phyloP scores from a whole-genome alignment of 129 eudicot genomes.

The Rutidosis leptorrhynchoides region DNA sequence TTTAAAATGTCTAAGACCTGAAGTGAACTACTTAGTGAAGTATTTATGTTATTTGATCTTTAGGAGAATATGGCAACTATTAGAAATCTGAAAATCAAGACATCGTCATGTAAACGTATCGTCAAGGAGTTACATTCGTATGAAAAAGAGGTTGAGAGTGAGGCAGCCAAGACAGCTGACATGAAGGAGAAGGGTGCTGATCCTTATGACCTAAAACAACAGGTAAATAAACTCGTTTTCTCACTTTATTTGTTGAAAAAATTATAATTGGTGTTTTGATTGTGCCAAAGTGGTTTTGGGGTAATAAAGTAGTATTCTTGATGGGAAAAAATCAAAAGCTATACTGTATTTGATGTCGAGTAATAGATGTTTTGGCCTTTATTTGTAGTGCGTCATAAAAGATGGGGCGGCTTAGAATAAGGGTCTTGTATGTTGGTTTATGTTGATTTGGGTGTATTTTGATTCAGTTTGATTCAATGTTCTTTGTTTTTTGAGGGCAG shows the following conservation, averaged over 20 bases:
- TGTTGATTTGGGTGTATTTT: too few species aligned
- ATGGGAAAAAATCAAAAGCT: too few species aligned
- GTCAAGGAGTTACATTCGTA: conserved; percentile 83
- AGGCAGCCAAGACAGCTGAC: conserved; percentile 84
- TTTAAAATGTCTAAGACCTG: neutral
- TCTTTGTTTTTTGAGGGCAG: too few species aligned
- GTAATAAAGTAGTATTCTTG: neutral
- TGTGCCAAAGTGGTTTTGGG: conserved; percentile 10
- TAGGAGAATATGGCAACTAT: conserved; percentile 56
- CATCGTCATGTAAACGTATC: conserved; percentile 83
- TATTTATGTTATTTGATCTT: neutral
- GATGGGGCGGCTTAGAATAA: too few species aligned
- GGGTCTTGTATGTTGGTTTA: too few species aligned
- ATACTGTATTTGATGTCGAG: too few species aligned
- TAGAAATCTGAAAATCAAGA: conserved; percentile 90
- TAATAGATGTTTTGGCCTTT: too few species aligned
- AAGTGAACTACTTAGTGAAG: neutral
- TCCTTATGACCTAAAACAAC: conserved; percentile 95
- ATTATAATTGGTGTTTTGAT: neutral
- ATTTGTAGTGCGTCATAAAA: too few species aligned
- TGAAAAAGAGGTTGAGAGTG: conserved; percentile 92
- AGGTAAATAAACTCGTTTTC: conserved; percentile 39
- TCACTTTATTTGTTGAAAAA: neutral
- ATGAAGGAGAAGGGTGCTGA: conserved; percentile 95
- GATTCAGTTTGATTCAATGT: too few species aligned